Percentiles rank a stretch among this genome's conserved stretches.
Conservation (phyloP, 106 monocot genomes). For the Allium fistulosum region DNA sequence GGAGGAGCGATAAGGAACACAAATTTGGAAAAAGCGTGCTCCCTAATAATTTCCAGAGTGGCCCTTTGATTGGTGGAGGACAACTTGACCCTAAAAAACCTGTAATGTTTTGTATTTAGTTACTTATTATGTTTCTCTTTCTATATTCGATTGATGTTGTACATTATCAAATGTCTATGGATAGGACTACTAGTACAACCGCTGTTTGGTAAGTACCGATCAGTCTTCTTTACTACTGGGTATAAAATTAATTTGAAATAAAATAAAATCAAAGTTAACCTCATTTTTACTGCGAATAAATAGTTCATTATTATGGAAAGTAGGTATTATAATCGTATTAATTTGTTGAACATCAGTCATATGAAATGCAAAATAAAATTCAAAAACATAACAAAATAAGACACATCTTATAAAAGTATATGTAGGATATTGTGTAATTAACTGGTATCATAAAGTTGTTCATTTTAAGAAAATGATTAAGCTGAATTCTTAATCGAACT, state of each 20-base stretch:
- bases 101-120: constrained; percentile 29
- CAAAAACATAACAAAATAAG: no score
- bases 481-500: no score
- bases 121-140: not conserved
- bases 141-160: not conserved
- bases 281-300: not conserved
- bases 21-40: constrained; percentile 85
- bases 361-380: no score
- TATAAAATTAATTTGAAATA: not conserved
- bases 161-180: not conserved
- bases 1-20: constrained; percentile 94
- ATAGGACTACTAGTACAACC: not conserved
- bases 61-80: constrained; percentile 59
- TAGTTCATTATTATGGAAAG: no score
- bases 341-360: no score
- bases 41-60: constrained; percentile 84
- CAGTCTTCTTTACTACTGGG: not conserved
- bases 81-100: constrained; percentile 47
- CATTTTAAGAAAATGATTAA: no score
- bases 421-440: no score
- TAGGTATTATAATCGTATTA: no score
- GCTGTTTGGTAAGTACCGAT: not conserved
- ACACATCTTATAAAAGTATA: no score
- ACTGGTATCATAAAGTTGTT: no score
- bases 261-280: not conserved